Percentiles rank a stretch among this genome's conserved stretches.
These are phyloP conservation scores for Leucocoprinus leucothites DNA, from an alignment of 768 basidiomycete species.

Conservation along the genomic window DNA sequence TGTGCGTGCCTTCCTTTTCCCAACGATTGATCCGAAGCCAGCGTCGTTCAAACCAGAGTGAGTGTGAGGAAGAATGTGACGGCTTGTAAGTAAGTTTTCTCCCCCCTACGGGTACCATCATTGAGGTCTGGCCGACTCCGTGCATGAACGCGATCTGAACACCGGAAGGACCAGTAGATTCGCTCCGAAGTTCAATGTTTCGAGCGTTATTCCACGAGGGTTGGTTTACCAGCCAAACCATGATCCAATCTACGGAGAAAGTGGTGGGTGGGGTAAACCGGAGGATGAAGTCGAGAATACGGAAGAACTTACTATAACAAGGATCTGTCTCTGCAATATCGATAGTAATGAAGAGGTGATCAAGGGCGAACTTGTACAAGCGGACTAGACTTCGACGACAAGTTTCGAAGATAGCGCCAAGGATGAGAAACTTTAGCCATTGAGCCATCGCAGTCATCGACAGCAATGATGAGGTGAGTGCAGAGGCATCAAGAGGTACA, in stretches of 20 bases:
- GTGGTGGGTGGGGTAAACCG: neutral
- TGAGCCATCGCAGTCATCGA: conserved; percentile 56
- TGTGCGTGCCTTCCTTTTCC: conserved; percentile 26
- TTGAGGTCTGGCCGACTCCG: conserved; percentile 28
- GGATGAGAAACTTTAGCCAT: conserved; percentile 59
- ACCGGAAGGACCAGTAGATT: too few species aligned
- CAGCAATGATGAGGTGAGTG: conserved; percentile 41
- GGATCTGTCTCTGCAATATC: conserved; percentile 55
- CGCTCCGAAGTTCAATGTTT: conserved; percentile 49
- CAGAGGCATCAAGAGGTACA: conserved; percentile 21
- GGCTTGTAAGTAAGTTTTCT: conserved; percentile 43
- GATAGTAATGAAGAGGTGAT: conserved; percentile 61
- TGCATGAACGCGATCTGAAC: too few species aligned
- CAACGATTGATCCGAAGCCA: conserved; percentile 37
- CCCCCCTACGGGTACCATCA: conserved; percentile 18
- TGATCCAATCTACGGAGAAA: conserved; percentile 55
- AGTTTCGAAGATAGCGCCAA: conserved; percentile 62
- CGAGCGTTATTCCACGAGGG: conserved; percentile 56
- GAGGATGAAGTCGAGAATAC: neutral
- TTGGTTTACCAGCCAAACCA: conserved; percentile 64
- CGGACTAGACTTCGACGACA: conserved; percentile 44
- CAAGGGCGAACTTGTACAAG: conserved; percentile 40
- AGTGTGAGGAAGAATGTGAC: conserved; percentile 32
- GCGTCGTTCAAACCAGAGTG: conserved; percentile 49
- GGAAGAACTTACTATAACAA: conserved; percentile 45